These are phyloP conservation scores for Helichrysum umbraculigerum DNA, from an alignment of 129 eudicot species.

Conservation along the genomic window DNA sequence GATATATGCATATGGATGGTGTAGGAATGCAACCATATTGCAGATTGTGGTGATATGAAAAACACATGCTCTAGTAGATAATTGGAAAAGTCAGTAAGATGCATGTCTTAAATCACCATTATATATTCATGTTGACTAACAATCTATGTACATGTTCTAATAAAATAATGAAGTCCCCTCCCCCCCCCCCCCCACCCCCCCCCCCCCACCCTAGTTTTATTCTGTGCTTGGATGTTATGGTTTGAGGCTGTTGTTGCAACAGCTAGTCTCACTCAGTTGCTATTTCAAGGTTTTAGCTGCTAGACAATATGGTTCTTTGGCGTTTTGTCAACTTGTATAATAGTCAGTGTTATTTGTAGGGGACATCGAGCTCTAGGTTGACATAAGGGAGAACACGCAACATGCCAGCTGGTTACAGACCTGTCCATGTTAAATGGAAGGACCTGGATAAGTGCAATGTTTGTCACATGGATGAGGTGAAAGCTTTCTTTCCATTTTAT, in stretches of 20 bases:
- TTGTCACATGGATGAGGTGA: conserved; percentile 99
- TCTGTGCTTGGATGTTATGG: not conserved
- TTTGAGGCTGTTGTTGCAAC: not conserved
- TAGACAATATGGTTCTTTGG: not conserved
- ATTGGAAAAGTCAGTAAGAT: not conserved
- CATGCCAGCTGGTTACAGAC: conserved; percentile 72
- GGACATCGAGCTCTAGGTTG: conserved; percentile 50
- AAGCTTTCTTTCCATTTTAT: not conserved
- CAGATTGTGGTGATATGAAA: not conserved
- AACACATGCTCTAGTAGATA: not conserved
- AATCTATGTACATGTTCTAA: not conserved
- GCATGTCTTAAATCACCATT: not conserved
- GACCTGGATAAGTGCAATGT: conserved; percentile 97
- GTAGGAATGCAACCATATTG: not conserved
- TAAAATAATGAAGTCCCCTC: not conserved
- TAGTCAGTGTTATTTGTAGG: conserved; percentile 47
- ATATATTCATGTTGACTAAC: not conserved
- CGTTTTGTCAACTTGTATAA: not conserved
- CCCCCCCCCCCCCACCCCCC: too few relatives aligned
- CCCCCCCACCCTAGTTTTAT: not conserved
- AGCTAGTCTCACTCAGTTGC: not conserved
- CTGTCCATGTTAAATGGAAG: conserved; percentile 84
- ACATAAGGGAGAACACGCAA: conserved; percentile 41
- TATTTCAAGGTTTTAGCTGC: not conserved
- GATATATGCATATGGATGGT: not conserved